These are phyloP conservation scores for Apiospora aurea DNA, from an alignment of 2,329 filamentous ascomycete species.

Conservation along the genomic window DNA sequence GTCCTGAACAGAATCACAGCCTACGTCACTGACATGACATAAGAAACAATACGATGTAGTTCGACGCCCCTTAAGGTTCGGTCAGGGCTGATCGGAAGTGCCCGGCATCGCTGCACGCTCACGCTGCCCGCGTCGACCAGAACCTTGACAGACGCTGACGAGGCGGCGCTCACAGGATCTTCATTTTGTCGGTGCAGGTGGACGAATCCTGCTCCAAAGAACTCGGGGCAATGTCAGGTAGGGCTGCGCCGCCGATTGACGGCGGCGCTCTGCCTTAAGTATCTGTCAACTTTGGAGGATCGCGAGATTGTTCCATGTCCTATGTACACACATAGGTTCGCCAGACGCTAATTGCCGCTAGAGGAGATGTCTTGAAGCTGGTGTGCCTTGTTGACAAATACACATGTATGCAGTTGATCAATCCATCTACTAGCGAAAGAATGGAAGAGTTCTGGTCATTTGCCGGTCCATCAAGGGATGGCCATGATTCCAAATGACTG, in stretches of 20 bases:
- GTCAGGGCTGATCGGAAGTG: not conserved
- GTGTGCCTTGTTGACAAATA: slow-evolving; percentile 7
- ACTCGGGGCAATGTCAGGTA: not conserved
- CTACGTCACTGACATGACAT: not conserved
- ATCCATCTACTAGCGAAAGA: not conserved
- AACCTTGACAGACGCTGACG: not conserved
- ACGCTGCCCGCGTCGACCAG: not conserved
- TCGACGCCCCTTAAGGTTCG: not conserved
- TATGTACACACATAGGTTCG: not conserved
- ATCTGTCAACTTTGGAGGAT: not conserved
- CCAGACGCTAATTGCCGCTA: not conserved
- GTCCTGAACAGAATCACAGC: not conserved
- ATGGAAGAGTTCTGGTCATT: not conserved
- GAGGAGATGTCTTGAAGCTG: not conserved
- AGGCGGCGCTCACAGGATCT: not conserved
- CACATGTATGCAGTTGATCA: too few relatives aligned
- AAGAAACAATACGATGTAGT: not conserved
- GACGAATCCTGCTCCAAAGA: not conserved
- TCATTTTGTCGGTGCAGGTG: not conserved
- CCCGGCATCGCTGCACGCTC: not conserved
- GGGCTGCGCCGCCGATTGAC: not conserved
- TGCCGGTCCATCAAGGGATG: slow-evolving; percentile 3
- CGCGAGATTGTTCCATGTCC: not conserved
- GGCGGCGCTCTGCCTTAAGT: not conserved
- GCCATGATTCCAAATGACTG: slow-evolving; percentile 3